Conservation (phyloP, 345 rosid species). For the Atalantia buxifolia region DNA sequence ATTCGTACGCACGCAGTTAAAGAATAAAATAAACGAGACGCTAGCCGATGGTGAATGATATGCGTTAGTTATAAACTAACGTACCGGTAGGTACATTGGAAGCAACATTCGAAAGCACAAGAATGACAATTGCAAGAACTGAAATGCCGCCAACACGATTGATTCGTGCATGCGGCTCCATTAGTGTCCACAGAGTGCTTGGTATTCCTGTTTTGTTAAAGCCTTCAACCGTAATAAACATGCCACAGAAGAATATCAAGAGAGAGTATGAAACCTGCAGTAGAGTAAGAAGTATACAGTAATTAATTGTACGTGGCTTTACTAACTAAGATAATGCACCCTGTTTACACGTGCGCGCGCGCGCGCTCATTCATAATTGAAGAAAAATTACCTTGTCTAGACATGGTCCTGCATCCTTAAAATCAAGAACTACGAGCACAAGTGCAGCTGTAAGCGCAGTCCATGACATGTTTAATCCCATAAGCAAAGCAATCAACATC, state of each 20-base stretch:
- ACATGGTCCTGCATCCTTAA: not conserved
- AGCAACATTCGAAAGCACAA: slow-evolving; percentile 29
- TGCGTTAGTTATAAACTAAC: not conserved
- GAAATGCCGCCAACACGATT: not conserved
- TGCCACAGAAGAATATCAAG: slow-evolving; percentile 7
- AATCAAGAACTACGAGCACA: slow-evolving; percentile 4
- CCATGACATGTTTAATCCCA: slow-evolving; percentile 7
- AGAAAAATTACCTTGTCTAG: not conserved
- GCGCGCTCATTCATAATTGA: too few species aligned
- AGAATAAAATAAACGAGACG: too few species aligned
- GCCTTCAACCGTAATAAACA: slow-evolving; percentile 7
- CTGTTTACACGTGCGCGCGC: too few species aligned
- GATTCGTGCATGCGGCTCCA: slow-evolving; percentile 9
- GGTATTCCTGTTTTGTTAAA: slow-evolving; percentile 6
- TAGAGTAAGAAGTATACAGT: not conserved
- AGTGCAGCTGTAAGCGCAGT: slow-evolving; percentile 1
- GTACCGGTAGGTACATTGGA: slow-evolving; percentile 37
- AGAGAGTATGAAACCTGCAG: slow-evolving; percentile 4
- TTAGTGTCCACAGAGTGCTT: not conserved
- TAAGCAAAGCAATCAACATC: not conserved
- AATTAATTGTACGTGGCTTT: too few species aligned
- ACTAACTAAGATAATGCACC: too few species aligned
- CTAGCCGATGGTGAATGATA: not conserved
- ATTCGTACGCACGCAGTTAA: too few species aligned
- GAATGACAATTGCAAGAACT: slow-evolving; percentile 27